Conservation (phyloP, 345 rosid genomes). For the Corymbia maculata region DNA sequence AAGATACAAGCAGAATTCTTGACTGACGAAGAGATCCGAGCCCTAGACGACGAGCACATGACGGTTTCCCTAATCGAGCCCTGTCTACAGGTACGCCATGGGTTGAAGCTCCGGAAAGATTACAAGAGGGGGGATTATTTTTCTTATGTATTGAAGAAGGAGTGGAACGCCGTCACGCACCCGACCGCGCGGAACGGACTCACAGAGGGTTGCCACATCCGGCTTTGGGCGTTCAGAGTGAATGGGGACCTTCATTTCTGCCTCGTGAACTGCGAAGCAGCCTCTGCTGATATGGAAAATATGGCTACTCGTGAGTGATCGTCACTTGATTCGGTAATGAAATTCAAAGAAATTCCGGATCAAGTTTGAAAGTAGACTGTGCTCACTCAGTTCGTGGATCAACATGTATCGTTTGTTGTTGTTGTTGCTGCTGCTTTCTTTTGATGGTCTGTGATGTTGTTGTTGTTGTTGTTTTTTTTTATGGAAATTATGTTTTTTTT, state of each 20-base stretch:
- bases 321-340: fast-evolving
- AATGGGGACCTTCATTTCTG: neutral
- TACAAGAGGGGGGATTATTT: neutral
- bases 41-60: neutral
- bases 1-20: neutral
- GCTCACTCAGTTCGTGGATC: too few species aligned
- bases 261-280: neutral
- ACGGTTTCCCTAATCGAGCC: neutral
- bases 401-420: too few species aligned
- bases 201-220: neutral
- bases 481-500: too few species aligned
- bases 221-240: neutral
- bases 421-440: too few species aligned
- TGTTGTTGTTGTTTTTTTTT: too few species aligned
- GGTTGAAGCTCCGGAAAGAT: neutral
- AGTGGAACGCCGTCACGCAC: neutral
- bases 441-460: too few species aligned
- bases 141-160: neutral
- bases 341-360: too few species aligned
- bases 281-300: fast-evolving
- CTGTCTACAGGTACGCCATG: neutral
- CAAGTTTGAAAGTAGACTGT: too few species aligned
- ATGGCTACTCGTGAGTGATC: neutral
- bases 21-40: neutral
- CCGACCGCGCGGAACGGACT: neutral